These are phyloP conservation scores for Aspergillus unguis DNA, from an alignment of 2,329 filamentous ascomycete genomes.

Conservation along the genomic window DNA sequence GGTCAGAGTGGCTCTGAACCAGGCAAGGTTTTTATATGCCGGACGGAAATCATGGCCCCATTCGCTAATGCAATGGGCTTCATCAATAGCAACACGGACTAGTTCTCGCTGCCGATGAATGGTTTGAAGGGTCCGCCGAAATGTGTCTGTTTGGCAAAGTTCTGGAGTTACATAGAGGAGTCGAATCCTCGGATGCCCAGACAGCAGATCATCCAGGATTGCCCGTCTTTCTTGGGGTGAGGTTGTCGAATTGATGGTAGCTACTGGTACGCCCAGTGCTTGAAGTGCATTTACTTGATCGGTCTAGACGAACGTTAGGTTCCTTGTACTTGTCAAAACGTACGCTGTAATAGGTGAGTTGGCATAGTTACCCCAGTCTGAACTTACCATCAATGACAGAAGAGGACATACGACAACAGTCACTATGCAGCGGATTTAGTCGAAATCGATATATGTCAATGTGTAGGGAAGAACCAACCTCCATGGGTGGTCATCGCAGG, in stretches of 20 bases:
- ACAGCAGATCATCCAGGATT: slow-evolving; percentile 78
- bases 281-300: slow-evolving; percentile 85
- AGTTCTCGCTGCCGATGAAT: slow-evolving; percentile 80
- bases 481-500: slow-evolving; percentile 84
- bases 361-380: neutral
- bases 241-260: slow-evolving; percentile 83
- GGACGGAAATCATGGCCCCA: slow-evolving; percentile 98
- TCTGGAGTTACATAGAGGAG: slow-evolving; percentile 94
- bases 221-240: slow-evolving; percentile 59
- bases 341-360: neutral
- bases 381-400: slow-evolving; percentile 75
- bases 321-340: neutral
- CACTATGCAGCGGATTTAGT: slow-evolving; percentile 50
- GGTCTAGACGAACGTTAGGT: slow-evolving; percentile 52
- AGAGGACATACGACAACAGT: slow-evolving; percentile 89
- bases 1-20: slow-evolving; percentile 64
- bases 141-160: slow-evolving; percentile 72
- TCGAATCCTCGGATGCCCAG: slow-evolving; percentile 77
- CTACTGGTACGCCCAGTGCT: slow-evolving; percentile 71
- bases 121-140: slow-evolving; percentile 69
- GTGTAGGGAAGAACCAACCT: slow-evolving; percentile 51
- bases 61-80: slow-evolving; percentile 96
- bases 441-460: neutral
- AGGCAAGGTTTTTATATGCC: slow-evolving; percentile 80
- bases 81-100: slow-evolving; percentile 84